phyloP scores from a whole-genome alignment of 176 grass and related monocot genomes.

The Aegilops sharonensis region DNA sequence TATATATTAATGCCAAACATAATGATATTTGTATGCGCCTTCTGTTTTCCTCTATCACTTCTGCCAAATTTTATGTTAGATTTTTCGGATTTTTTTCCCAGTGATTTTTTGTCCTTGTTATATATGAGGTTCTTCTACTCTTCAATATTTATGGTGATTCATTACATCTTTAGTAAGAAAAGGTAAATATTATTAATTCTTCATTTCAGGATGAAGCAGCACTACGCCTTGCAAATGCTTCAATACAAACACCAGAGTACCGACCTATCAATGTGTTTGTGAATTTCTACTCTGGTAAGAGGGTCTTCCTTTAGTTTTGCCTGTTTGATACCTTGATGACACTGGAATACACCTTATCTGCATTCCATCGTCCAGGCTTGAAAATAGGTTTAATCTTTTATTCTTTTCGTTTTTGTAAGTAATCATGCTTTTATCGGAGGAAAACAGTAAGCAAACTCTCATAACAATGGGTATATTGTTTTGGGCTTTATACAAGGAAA shows the following conservation, averaged over 20 bases:
- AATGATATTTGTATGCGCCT: not conserved
- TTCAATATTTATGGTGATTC: not conserved
- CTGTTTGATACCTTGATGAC: not conserved
- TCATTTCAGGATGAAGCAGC: slow-evolving; percentile 77
- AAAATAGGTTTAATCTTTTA: not conserved
- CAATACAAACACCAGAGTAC: slow-evolving; percentile 75
- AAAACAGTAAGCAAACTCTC: not conserved
- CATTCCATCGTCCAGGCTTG: not conserved
- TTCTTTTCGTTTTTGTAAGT: not conserved
- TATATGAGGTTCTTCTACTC: not conserved
- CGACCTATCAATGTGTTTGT: slow-evolving; percentile 87
- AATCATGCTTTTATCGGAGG: not conserved
- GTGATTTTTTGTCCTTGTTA: not conserved
- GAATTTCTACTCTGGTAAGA: slow-evolving; percentile 84
- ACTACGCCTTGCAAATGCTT: slow-evolving; percentile 60
- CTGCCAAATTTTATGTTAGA: not conserved
- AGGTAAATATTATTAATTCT: not conserved
- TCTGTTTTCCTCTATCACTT: not conserved
- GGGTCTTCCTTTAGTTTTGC: not conserved
- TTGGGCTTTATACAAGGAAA: not conserved
- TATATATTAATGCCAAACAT: not conserved
- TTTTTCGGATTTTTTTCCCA: not conserved
- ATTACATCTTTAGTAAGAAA: not conserved
- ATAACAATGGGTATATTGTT: not conserved
- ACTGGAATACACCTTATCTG: not conserved